Base-by-base conservation (phyloP, 495 filamentous ascomycete species). In the Pyrenula aspistea region DNA sequence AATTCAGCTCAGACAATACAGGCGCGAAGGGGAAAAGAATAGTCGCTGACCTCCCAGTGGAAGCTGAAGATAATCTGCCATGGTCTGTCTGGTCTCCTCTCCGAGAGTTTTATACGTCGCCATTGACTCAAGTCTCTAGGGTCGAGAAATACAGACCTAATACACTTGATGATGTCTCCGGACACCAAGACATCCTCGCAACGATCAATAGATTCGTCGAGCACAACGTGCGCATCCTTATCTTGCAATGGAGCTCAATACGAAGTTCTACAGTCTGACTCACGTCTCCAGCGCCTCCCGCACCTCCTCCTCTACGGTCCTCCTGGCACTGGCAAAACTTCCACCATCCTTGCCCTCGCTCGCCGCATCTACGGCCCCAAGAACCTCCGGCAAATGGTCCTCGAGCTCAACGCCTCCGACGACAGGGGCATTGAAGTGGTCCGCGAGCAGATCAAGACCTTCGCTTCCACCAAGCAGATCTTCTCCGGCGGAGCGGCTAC, bases 361-460 rank as follows among this genome's bases (percentile, higher is more conserved):
- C 81, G 94, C 53, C 80, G 86, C 57, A 99, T 99, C 67, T 99
- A 97, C 62, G 93, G 93, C 42, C 71, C 71, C 55, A 87, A 87
- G 57, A 97, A 96, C 68, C 86, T 97, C 84, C 83, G 91, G 22
- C 93, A 98, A 67, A 96, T 97, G 88, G 94, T 98, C 51, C 78
- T 98, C 3, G 93, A 98, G 67, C 80, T 98, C 56, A 98, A 98
- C 69, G 93, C 93, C 31, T 94, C 88, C 59, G 93, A 98, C 64
- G 93, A 98, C 65, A 79, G 93, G 73, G 93, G 93, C 63, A 99
- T 99, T 71, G 94, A 99, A 60, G 93, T 99, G 2, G 93, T 99
- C 50, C 82, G 92, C 57, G 94, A 99, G 70, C 94, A 97, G 69
- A 97, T 99, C 76, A 97, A 96, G 75, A 99, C 94, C 1, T 99